Conservation (phyloP, 1,139 yeast genomes). For the Lodderomyces beijingensis region DNA sequence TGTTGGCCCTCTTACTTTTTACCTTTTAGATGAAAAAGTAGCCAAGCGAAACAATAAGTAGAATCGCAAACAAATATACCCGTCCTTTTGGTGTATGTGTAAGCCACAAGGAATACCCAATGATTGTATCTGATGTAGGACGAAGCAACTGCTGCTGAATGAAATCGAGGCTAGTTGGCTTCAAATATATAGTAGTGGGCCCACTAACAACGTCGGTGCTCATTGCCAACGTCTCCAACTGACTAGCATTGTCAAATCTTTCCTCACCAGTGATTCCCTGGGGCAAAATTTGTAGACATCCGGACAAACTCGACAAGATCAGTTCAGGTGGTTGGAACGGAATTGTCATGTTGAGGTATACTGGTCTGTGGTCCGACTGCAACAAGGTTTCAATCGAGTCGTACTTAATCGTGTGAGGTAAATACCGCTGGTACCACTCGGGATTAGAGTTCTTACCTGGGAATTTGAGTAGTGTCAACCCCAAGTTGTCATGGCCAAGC, state of each 20-base stretch:
- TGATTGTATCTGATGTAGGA: constrained; percentile 26
- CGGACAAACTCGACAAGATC: constrained; percentile 30
- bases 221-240: constrained; percentile 4
- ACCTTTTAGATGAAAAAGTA: too few relatives aligned
- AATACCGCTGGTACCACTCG: constrained; percentile 1
- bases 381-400: constrained; percentile 31
- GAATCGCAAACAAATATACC: constrained; percentile 16
- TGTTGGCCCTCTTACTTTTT: too few relatives aligned
- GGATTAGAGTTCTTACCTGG: constrained; percentile 4
- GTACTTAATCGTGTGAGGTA: constrained; percentile 35
- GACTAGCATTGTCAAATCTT: constrained; percentile 5
- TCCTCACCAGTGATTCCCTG: constrained; percentile 14
- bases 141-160: constrained; percentile 27
- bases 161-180: constrained; percentile 37
- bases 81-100: constrained; percentile 40
- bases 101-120: constrained; percentile 41
- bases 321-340: constrained; percentile 42
- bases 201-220: constrained; percentile 25
- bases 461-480: constrained; percentile 2
- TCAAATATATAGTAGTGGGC: constrained; percentile 42
- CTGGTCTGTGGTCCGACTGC: constrained; percentile 43
- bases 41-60: too few relatives aligned
- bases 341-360: constrained; percentile 38
- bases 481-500: constrained; percentile 7
- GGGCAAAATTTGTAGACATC: constrained; percentile 36